Base-by-base conservation (phyloP, 164 flowering plant species). In the Umbellularia californica region DNA sequence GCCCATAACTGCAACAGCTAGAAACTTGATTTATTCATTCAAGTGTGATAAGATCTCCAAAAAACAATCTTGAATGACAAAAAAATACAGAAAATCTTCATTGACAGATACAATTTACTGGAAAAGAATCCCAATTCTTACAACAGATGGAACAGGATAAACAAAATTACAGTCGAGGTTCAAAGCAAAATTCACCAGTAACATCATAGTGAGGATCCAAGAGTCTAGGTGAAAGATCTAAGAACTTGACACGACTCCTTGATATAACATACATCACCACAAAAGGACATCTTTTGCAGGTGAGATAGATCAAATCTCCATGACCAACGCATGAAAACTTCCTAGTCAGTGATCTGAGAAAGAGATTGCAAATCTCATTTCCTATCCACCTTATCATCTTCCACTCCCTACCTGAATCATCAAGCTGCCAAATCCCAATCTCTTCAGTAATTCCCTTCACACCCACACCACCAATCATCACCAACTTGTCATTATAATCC, bases 371-470 rank as follows among this genome's bases (percentile, higher is more conserved):
- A 6, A 70, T 25, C 10, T 70, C 58, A n/a, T 70, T 51, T 20
- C 20, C 25, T 51, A 70, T 47, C 60, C 72, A 51, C n/a, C 72
- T 58, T 28, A 70, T 70, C 58, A 47, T 22, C 28, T 70, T 19
- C 72, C 55, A 70, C 17, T 50, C 62, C 25, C 27, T 50, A 13
- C 55, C 58, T 6, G 58, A 70, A 17, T 50, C 41, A 9, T 70
- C 60, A 3, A 70, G 72, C 72, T 70, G 25, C 72, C 72, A 47
- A 12, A 70, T 70, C 0, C 72, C 72, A 70, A 70, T 70, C 25
- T 70, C 62, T 51, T 70, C 60, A 12, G 72, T 70, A 17, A 70
- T 41, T 70, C 72, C 72, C 19, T 22, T 19, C 30, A 22, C 50
- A 20, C 72, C 72, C 6, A 70, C 27, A 14, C 72, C 72, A 3